Conservation (phyloP, 78 protist species). For the Bodo saltans region DNA sequence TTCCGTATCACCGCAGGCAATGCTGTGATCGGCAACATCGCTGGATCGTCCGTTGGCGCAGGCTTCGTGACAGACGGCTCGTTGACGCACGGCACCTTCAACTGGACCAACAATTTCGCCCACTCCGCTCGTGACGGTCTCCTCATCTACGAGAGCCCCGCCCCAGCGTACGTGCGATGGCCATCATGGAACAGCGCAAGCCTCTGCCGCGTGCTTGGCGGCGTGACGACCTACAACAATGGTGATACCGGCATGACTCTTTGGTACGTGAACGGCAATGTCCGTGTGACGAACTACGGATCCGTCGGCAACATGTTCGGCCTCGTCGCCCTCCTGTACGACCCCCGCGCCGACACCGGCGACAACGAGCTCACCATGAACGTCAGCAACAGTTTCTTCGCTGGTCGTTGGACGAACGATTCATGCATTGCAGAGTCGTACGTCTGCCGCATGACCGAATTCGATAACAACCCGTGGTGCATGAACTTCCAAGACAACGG, state of each 20-base stretch:
- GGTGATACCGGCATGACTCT: not conserved
- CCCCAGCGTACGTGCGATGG: not conserved
- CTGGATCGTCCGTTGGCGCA: not conserved
- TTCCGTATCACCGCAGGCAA: not conserved
- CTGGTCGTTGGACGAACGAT: not conserved
- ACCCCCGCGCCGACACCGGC: not conserved
- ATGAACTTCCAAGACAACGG: not conserved
- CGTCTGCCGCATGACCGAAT: not conserved
- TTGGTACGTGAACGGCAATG: not conserved
- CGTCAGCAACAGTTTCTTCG: not conserved
- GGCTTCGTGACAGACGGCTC: not conserved
- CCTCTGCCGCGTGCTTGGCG: not conserved
- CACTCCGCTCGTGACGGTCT: not conserved
- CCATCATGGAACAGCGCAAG: not conserved
- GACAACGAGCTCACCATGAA: not conserved
- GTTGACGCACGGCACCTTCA: not conserved
- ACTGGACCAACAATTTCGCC: not conserved
- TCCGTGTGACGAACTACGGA: not conserved
- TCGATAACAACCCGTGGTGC: not conserved
- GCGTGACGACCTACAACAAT: not conserved
- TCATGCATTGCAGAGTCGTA: not conserved
- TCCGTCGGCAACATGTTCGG: not conserved
- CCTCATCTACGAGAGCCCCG: not conserved
- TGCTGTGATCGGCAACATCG: not conserved
- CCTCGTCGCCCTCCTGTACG: not conserved